Base-by-base conservation (phyloP, 345 rosid genomes). In the Schrenkiella parvula region DNA sequence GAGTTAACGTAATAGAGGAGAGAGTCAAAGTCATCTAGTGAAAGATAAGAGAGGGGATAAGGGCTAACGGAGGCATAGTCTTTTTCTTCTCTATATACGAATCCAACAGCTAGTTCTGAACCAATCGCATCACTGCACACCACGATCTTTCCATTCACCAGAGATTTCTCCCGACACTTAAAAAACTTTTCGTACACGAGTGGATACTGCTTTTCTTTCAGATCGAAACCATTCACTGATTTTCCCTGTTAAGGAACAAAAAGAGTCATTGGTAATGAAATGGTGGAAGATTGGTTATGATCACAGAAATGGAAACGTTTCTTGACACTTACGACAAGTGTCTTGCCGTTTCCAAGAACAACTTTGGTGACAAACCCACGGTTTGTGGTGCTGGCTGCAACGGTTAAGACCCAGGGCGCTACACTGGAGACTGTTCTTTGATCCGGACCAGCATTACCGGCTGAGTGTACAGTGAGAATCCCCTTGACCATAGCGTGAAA, bases 401-500 rank as follows among this genome's bases (percentile, higher is more conserved):
- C 28, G 4, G 28, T 1, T 4, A 26, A 2, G 4, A 26, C 0
- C 28, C 28, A 26, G 4, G 28, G 28, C 2, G 28, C 28, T 3
- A 26, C 28, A 26, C 28, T 26, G 2, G 28, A n/a, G n/a, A n/a
- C n/a, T n/a, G n/a, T n/a, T n/a, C n/a, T n/a, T n/a, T n/a, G n/a
- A 0, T 0, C 0, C 2, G 70, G 72, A 51, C 84, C 79, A 1
- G 0, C 0, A 17, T 86, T 86, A 23, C 84, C 86, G 0, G 80
- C 89, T 10, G 83, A 15, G 0, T 80, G 29, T 4, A 67, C 44
- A 4, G 86, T 80, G 3, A 87, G 57, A 15, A 87, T 76, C 22
- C 85, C 92, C 18, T 80, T 84, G 8, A 22, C 29, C 78, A 77
- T 74, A 6, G 89, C 88, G 37, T 85, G 89, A 62, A 83, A 87